Percentiles rank a stretch among this genome's conserved stretches.
Conservation (phyloP, 163 green algal species). For the Volvox carteri region DNA sequence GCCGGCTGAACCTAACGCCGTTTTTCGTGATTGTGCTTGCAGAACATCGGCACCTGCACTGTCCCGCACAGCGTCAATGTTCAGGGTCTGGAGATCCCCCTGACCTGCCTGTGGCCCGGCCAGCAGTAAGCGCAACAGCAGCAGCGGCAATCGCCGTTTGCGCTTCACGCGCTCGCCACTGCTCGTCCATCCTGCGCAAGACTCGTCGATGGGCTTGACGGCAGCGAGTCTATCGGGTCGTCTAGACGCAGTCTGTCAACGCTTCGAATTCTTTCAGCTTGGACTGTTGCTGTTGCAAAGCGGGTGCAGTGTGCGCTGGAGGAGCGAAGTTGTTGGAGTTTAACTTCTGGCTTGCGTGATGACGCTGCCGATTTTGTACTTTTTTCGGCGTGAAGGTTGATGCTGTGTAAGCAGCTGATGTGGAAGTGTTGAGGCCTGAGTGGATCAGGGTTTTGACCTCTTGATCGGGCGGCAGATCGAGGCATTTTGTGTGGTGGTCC, state of each 20-base stretch:
- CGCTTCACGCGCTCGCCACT: too few relatives aligned
- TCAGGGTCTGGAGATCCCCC: conserved; percentile 82
- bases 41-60: conserved; percentile 76
- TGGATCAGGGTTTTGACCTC: not conserved
- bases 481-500: not conserved
- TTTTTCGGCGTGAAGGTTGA: not conserved
- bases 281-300: conserved; percentile 31
- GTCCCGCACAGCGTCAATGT: conserved; percentile 81
- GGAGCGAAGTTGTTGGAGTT: not conserved
- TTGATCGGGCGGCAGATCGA: not conserved
- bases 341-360: not conserved
- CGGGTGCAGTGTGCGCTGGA: conserved; percentile 37
- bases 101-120: conserved; percentile 86
- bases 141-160: not conserved
- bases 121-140: conserved; percentile 55
- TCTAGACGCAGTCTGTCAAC: not conserved
- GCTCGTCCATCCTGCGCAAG: too few relatives aligned
- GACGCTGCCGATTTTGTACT: conserved; percentile 43
- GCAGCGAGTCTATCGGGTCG: not conserved
- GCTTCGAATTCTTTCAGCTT: not conserved
- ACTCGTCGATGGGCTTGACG: not conserved
- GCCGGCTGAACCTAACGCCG: too few relatives aligned
- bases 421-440: not conserved
- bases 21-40: not conserved
- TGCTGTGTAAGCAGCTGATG: not conserved